Base-by-base conservation (phyloP, 2,329 filamentous ascomycete species). In the Cercospora beticola region DNA sequence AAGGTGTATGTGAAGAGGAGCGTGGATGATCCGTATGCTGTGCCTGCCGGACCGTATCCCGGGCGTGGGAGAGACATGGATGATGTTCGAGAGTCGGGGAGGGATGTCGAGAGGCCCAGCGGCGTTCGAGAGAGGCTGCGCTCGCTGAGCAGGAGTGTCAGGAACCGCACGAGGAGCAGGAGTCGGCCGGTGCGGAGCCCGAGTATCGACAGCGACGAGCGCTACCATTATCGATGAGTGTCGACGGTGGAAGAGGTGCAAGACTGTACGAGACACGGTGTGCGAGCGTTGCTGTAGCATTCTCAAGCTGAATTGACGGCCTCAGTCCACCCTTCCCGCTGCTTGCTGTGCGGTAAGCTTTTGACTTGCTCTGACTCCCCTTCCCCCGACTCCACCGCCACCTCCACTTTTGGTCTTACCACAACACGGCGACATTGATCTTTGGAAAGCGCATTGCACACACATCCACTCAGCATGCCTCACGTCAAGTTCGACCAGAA, bases 1-100 rank as follows among this genome's bases (percentile, higher is more conserved):
- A 74, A 75, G 65, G 67, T 66, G 10, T 59, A 68, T 16, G 70
- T 61, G 21, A 67, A 64, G 9, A 46, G 62, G 56, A 52, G 58
- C 43, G 33, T 33, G 10, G 69, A 59, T 4, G 64, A 68, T 31
- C 33, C 33, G 2, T 67, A 65, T 33, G 69, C 52, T 26, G 56
- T 59, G 40, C 57, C 46, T 23, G 68, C 67, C 28, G 67, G 59
- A 31, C 67, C 68, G 26, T 72, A 72, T 43, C 68, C 70, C 3
- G 40, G 58, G 14, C 67, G 66, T 6, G 67, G 70, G 6, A 57
- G 71, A 18, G 61, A 66, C 28, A 69, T 69, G 68, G 64, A 70
- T 21, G 68, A 73, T 56, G 66, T 66, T 10, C 46, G 70, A 16
- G 62, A 33, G 54, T 65, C 36, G n/a, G 64, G 62, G n/a, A 65